These are phyloP conservation scores for Paecilomyces variotii DNA, from an alignment of 2,329 filamentous ascomycete genomes.

Conservation along the genomic window DNA sequence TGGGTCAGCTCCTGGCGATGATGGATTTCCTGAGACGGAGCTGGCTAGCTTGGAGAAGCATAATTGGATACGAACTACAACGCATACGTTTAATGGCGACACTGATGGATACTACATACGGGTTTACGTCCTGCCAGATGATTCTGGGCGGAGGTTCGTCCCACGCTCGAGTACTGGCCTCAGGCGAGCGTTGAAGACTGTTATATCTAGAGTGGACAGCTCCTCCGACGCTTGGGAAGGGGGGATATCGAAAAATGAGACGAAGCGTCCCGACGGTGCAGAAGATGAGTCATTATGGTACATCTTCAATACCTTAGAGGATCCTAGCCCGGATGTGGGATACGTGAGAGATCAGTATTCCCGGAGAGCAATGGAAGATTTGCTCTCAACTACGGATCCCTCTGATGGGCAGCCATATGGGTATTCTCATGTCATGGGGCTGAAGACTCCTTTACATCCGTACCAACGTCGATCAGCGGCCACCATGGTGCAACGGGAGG, in stretches of 20 bases:
- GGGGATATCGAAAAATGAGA: conserved; percentile 5
- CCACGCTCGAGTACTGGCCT: conserved; percentile 25
- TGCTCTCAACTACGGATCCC: conserved; percentile 18
- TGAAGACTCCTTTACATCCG: conserved; percentile 57
- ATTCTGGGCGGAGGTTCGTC: conserved; percentile 25
- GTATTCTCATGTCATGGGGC: conserved; percentile 21
- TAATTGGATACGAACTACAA: conserved; percentile 27
- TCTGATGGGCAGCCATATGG: conserved; percentile 6
- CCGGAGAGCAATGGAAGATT: conserved; percentile 27
- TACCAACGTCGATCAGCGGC: conserved; percentile 77
- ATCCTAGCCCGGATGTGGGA: conserved; percentile 28
- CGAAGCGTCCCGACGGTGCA: conserved; percentile 7
- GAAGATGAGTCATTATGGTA: conserved; percentile 42
- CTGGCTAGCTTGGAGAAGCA: conserved; percentile 21
- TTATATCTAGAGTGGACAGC: conserved; percentile 34
- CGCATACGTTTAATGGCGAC: conserved; percentile 9
- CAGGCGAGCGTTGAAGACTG: conserved; percentile 26
- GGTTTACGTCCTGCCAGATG: conserved; percentile 35
- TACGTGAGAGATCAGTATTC: conserved; percentile 24
- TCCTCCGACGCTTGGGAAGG: conserved; percentile 34
- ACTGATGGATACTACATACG: conserved; percentile 16
- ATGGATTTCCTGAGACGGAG: conserved; percentile 13
- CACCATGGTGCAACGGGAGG: conserved; percentile 75
- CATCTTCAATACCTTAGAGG: conserved; percentile 42
- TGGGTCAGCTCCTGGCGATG: not conserved